Conservation (phyloP, 345 rosid species). For the Mangifera indica region DNA sequence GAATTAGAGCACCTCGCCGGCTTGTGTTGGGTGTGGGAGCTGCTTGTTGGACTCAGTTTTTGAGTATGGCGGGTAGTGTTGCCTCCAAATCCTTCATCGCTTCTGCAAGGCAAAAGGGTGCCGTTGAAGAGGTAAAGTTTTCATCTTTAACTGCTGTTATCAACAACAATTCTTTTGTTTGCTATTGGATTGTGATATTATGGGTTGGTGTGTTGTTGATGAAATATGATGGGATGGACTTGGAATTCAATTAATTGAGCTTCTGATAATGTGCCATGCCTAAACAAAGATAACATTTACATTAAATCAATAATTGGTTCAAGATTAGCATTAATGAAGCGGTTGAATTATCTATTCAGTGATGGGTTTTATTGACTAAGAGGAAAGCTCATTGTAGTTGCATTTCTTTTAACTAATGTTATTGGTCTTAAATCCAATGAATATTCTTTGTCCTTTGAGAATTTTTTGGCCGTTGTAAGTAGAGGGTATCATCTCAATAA, state of each 20-base stretch:
- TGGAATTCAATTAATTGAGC: not conserved
- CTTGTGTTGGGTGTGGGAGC: slow-evolving; percentile 57
- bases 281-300: not conserved
- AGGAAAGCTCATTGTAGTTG: too few species aligned
- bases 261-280: not conserved
- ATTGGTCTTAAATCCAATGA: too few species aligned
- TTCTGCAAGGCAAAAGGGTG: slow-evolving; percentile 66
- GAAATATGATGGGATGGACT: not conserved
- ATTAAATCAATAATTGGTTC: not conserved
- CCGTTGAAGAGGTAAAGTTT: slow-evolving; percentile 63
- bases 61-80: slow-evolving; percentile 43
- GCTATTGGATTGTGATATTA: slow-evolving; percentile 1
- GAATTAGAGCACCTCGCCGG: slow-evolving; percentile 48
- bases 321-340: not conserved
- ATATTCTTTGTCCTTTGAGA: too few species aligned
- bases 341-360: not conserved
- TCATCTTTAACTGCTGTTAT: not conserved
- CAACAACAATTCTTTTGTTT: not conserved
- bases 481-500: not conserved
- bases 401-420: too few species aligned
- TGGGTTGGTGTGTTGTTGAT: not conserved
- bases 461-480: not conserved
- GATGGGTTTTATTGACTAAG: not conserved
- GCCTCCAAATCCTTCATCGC: slow-evolving; percentile 58
- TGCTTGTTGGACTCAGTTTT: slow-evolving; percentile 53